Conservation (phyloP, 495 filamentous ascomycete genomes). For the Xylaria cubensis region DNA sequence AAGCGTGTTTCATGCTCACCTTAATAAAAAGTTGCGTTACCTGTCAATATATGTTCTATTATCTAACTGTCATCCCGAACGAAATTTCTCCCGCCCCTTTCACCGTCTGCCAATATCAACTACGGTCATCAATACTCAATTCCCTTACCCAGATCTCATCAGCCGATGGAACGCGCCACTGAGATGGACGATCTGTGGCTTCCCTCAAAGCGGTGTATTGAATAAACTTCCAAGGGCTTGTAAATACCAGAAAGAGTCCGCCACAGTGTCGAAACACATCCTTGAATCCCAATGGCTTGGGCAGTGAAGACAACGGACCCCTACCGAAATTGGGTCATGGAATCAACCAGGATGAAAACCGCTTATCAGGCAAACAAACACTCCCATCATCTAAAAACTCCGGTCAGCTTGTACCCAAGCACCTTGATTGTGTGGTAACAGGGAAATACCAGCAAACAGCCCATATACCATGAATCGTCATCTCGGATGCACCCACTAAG, state of each 20-base stretch:
- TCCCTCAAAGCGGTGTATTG: background rate
- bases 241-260: background rate
- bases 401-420: background rate
- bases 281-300: constrained; percentile 4
- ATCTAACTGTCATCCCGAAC: background rate
- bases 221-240: background rate
- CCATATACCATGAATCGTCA: background rate
- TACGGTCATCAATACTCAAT: background rate
- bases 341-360: background rate
- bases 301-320: background rate
- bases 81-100: background rate
- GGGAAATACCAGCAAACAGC: background rate
- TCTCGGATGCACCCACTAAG: background rate
- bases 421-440: background rate
- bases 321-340: background rate
- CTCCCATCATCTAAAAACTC: background rate
- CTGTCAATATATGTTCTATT: constrained; percentile 10
- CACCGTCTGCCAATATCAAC: background rate
- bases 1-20: background rate
- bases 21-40: background rate
- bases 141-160: background rate
- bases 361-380: background rate
- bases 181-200: background rate
- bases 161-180: background rate
- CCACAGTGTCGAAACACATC: background rate